Conservation (phyloP, 2,329 filamentous ascomycete species). For the Didymella exigua region DNA sequence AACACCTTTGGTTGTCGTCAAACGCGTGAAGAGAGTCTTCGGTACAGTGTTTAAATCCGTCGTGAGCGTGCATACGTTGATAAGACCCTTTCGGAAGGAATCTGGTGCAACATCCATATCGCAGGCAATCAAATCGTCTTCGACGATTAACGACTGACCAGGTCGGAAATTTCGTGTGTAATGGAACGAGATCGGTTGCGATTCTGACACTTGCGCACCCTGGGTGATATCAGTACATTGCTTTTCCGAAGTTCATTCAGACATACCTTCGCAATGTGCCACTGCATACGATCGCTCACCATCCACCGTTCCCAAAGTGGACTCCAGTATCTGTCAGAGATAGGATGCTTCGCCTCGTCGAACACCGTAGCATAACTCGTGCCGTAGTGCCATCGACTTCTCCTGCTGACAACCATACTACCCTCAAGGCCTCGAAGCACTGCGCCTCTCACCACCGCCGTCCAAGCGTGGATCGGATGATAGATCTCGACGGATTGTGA, state of each 20-base stretch:
- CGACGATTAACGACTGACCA: constrained; percentile 76
- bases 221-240: constrained; percentile 35
- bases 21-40: constrained; percentile 71
- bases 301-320: constrained; percentile 83
- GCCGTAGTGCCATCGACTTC: constrained; percentile 78
- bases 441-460: constrained; percentile 77
- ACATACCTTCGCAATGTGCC: constrained; percentile 77
- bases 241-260: neutral
- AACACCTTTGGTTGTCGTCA: constrained; percentile 78
- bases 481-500: constrained; percentile 74
- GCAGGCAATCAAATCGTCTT: constrained; percentile 79
- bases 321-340: constrained; percentile 78
- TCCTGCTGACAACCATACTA: constrained; percentile 76
- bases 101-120: constrained; percentile 70
- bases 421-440: constrained; percentile 77
- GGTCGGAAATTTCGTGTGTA: constrained; percentile 85
- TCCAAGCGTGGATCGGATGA: constrained; percentile 83
- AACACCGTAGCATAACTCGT: constrained; percentile 83
- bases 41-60: constrained; percentile 80
- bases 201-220: constrained; percentile 77
- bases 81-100: constrained; percentile 57
- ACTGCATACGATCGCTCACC: constrained; percentile 83
- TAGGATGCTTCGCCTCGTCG: constrained; percentile 74
- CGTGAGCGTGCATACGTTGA: constrained; percentile 79
- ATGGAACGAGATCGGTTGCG: constrained; percentile 77